Base-by-base conservation (phyloP, 2,329 filamentous ascomycete species). In the Blastomyces gilchristii region DNA sequence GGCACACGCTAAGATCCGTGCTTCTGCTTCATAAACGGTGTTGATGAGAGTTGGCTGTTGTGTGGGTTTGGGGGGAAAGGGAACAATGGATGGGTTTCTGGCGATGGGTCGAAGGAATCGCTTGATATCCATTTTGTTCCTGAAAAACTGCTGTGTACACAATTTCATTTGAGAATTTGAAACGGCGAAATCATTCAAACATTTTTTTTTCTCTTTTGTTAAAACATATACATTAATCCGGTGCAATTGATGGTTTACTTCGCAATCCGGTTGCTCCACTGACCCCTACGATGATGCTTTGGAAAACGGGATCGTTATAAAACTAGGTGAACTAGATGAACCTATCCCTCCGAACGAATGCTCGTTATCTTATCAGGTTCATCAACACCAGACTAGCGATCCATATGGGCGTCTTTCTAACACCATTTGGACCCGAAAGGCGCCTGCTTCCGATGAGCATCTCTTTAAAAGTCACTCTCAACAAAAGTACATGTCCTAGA, bases 1-100 rank as follows among this genome's bases (percentile, higher is more conserved):
- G 89, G 88, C 90, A 75, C 85, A 95, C 78, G 90, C 91, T 78
- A 96, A 96, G 87, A 83, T 96, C 82, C 89, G 89, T 84, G 87
- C 89, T 74, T 82, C 87, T 74, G 87, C 89, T 79, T 90, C 89
- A 77, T 78, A 75, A 71, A 75, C 73, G 63, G 37, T 39, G 34
- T 57, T 72, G 41, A 70, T 74, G 73, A 69, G 73, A 70, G 70
- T 70, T 58, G 39, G 25, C 41, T 18, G 57, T 76, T 72, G 75
- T 74, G 73, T 74, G 73, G 76, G 71, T 74, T 73, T 70, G 71
- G 71, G 73, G 72, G 41, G 43, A 63, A 63, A 63, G 53, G 65
- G 59, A 52, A 61, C 60, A 62, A 58, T 50, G 50, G 60, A 54
- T 54, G 56, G 63, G 49, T 54, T 65, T 62, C 63, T 64, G 49